Evolutionary conservation across 768 basidiomycete species (phyloP).

Genomic region (Plicaturopsis crispa): DNA sequence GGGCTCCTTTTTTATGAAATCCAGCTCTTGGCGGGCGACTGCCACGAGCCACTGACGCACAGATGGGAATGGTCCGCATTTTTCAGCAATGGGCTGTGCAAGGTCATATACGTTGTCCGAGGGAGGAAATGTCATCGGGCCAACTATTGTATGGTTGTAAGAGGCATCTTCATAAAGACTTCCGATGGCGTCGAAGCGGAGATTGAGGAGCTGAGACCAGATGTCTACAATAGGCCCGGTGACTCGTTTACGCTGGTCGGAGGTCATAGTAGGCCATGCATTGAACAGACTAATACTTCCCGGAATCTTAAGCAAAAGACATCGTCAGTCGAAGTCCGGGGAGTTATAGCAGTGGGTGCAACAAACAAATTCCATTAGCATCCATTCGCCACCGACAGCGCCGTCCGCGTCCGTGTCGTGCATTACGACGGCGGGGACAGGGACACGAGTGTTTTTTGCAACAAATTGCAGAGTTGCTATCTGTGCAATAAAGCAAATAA

Average conservation of each 20-base stretch:
- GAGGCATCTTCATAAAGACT: constrained; percentile 6
- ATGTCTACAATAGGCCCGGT: constrained; percentile 5
- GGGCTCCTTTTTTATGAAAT: neutral
- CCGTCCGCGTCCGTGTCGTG: constrained; percentile 6
- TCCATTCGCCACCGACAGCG: constrained; percentile 8
- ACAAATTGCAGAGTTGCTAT: constrained; percentile 8
- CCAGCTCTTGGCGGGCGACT: neutral
- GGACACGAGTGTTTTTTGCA: constrained; percentile 5
- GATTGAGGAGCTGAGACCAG: constrained; percentile 5
- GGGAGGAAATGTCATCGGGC: constrained; percentile 8
- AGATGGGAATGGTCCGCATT: constrained; percentile 27
- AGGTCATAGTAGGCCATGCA: constrained; percentile 2
- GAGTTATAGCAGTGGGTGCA: neutral
- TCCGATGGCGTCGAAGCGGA: constrained; percentile 7
- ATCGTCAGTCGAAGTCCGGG: too few species aligned
- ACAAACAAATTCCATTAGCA: constrained; percentile 11
- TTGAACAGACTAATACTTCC: constrained; percentile 1
- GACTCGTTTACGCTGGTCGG: constrained; percentile 3
- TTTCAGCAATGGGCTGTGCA: constrained; percentile 2
- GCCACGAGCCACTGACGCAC: neutral
- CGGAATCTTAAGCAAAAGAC: too few species aligned
- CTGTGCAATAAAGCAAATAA: too few species aligned
- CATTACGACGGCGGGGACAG: constrained; percentile 6
- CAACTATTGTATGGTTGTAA: too few species aligned
- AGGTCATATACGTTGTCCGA: neutral